Evolutionary conservation across 1,139 yeast genomes (phyloP).

Genomic region (Pichia terricola): DNA sequence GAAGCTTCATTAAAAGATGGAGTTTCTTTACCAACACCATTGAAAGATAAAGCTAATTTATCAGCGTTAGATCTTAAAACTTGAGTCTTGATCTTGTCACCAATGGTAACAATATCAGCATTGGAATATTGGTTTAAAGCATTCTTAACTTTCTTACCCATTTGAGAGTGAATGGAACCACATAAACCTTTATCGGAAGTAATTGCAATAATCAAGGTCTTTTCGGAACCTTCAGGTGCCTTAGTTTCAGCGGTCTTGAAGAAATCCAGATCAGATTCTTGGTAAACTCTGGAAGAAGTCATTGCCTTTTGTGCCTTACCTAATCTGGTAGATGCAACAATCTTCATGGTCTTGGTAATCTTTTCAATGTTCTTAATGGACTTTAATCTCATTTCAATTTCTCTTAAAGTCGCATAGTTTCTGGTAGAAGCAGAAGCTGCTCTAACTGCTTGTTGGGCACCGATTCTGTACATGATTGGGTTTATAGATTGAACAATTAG

Average conservation of each 20-base stretch:
- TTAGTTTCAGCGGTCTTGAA: slow-evolving; percentile 72
- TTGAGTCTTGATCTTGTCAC: slow-evolving; percentile 91
- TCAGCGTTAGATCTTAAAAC: slow-evolving; percentile 72
- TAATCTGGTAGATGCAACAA: slow-evolving; percentile 96
- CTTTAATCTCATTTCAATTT: slow-evolving; percentile 95
- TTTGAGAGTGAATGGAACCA: slow-evolving; percentile 95
- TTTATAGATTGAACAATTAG: background rate
- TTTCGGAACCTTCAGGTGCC: slow-evolving; percentile 40
- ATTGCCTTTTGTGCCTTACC: slow-evolving; percentile 94
- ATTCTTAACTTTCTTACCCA: slow-evolving; percentile 78
- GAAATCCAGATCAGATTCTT: slow-evolving; percentile 71
- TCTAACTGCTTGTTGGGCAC: slow-evolving; percentile 55
- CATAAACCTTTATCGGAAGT: slow-evolving; percentile 98
- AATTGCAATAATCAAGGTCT: slow-evolving; percentile 71
- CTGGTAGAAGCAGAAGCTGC: slow-evolving; percentile 36
- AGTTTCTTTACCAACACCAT: slow-evolving; percentile 92
- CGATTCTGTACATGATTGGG: slow-evolving; percentile 51
- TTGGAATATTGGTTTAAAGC: slow-evolving; percentile 54
- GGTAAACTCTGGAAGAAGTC: slow-evolving; percentile 80
- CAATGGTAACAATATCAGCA: slow-evolving; percentile 79
- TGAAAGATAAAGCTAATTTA: slow-evolving; percentile 63
- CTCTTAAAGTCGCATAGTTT: slow-evolving; percentile 97
- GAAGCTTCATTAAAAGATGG: slow-evolving; percentile 91
- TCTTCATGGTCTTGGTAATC: slow-evolving; percentile 98
- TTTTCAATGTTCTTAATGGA: slow-evolving; percentile 97